Evolutionary conservation across 208 protist species (phyloP).

Genomic region (Leishmania tarentolae): DNA sequence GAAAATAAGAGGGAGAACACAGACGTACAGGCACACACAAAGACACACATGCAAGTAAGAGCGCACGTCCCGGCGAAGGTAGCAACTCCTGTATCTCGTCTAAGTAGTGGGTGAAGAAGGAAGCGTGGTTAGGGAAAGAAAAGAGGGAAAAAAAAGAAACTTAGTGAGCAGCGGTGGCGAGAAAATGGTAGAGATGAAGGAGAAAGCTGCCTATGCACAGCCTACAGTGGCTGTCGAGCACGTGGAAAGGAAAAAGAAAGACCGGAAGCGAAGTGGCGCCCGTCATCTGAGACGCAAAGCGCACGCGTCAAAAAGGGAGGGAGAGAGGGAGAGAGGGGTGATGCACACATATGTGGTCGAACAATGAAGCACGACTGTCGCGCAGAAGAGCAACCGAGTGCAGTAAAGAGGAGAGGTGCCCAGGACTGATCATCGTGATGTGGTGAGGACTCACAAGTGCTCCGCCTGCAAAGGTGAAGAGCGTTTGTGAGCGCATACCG

Average conservation of each 20-base stretch:
- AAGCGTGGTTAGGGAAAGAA: neutral
- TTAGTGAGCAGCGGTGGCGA: neutral
- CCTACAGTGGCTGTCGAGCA: neutral
- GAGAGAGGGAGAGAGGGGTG: neutral
- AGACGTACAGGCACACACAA: neutral
- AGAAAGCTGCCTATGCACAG: constrained; percentile 1
- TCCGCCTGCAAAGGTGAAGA: neutral
- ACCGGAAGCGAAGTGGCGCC: neutral
- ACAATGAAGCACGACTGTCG: neutral
- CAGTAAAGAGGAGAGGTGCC: neutral
- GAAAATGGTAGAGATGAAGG: constrained; percentile 1
- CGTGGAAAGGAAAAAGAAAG: neutral
- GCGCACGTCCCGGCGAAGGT: neutral
- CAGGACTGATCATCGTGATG: neutral
- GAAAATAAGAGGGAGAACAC: neutral
- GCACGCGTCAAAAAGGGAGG: neutral
- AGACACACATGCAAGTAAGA: neutral
- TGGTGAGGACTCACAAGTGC: neutral
- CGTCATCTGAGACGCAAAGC: neutral
- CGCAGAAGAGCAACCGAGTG: neutral
- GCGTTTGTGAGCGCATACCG: neutral
- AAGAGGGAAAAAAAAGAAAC: neutral
- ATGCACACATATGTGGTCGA: too few species aligned
- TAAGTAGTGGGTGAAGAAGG: neutral
- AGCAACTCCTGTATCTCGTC: neutral